phyloP scores from a whole-genome alignment of 2,329 filamentous ascomycete genomes.

The Claviceps purpurea region DNA sequence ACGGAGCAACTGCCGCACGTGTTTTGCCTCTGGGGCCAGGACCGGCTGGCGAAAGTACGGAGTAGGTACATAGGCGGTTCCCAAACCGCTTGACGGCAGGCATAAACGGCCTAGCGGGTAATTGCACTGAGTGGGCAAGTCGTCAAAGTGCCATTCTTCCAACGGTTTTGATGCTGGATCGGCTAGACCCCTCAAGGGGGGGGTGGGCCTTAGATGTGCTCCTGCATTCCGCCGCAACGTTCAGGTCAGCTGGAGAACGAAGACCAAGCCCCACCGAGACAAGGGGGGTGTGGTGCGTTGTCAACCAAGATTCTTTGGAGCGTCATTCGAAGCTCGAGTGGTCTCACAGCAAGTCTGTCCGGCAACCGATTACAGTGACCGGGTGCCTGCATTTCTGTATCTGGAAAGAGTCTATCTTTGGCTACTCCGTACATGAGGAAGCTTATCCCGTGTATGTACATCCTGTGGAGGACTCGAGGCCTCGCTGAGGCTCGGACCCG shows the following conservation, averaged over 20 bases:
- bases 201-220: not conserved
- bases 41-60: conserved; percentile 1
- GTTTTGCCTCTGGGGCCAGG: conserved; percentile 5
- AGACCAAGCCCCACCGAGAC: not conserved
- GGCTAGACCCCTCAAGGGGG: not conserved
- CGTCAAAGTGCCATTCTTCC: conserved; percentile 5
- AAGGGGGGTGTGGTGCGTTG: not conserved
- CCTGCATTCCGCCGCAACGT: not conserved
- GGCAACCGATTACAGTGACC: not conserved
- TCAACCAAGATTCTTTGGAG: not conserved
- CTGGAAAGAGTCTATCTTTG: not conserved
- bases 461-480: too few relatives aligned
- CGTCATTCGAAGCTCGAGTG: conserved; percentile 2
- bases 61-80: not conserved
- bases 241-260: conserved; percentile 5
- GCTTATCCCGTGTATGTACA: too few relatives aligned
- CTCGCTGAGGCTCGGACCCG: not conserved
- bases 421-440: too few relatives aligned
- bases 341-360: not conserved
- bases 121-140: conserved; percentile 5
- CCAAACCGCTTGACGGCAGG: conserved; percentile 8
- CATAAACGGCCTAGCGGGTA: conserved; percentile 9
- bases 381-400: not conserved
- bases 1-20: conserved; percentile 8
- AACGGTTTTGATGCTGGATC: conserved; percentile 8